Base-by-base conservation (phyloP, 1,284 basidiomycete species). In the Caloboletus firmus region DNA sequence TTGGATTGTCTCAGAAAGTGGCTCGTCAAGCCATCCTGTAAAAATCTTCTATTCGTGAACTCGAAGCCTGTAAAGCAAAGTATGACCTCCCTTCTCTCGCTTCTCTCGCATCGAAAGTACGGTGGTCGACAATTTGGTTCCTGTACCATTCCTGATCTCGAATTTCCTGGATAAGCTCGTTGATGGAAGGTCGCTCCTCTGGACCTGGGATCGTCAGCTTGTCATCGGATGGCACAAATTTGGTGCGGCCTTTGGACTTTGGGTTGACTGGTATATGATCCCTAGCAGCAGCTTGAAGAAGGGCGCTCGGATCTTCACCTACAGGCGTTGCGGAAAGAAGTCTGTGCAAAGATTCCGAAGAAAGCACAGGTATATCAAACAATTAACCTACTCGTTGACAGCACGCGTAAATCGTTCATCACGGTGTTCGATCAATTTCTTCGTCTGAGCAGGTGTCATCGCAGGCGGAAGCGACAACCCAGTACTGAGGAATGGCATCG, bases 181-280 rank as follows among this genome's bases (percentile, higher is more conserved):
- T 72, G 9, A 93, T 81, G 0, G 83, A 73, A 31, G 80, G 81
- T 26, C 91, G 78, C 20, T 81, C 70, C 18, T 76, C 71, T 1
- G 82, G 72, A 28, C 76, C 72, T 2, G 83, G 81, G 44, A 87
- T 69, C 11, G 56, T 50, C 35, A 61, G 5, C 41, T 54, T 45
- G 40, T 57, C 56, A 36, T 45, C 32, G 0, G 48, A 11, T 5
- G 34, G 45, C 5, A 17, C 31, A 49, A 52, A 24, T 61, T 12
- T 47, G 36, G 57, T 22, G 1, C 35, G 26, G 15, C 3, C n/a
- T 37, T 53, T 52, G 34, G 59, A 53, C n/a, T 71, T 72, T 1
- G 84, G 85, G 59, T 87, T 76, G 18, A 88, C 74, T 2, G 91
- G 91, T 15, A 92, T 76, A 58, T 89, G 84, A 28, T 84, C 83